Evolutionary conservation across 2,329 filamentous ascomycete species (phyloP).

Genomic region (Pseudophaeomoniella oleicola): DNA sequence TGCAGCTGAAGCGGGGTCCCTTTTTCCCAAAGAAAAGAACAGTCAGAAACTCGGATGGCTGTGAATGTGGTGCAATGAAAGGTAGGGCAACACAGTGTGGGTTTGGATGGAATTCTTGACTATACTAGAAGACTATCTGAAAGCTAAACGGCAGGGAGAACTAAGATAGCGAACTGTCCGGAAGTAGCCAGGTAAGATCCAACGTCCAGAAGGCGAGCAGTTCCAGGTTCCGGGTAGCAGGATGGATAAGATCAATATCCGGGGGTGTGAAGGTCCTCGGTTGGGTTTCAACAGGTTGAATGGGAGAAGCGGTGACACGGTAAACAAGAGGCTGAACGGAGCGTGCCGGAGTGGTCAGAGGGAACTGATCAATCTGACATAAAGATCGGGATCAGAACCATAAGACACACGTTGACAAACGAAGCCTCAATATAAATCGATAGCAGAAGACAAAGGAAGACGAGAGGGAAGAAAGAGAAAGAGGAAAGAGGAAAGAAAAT

Average conservation of each 20-base stretch:
- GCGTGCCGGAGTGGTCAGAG: neutral
- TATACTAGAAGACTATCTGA: conserved; percentile 3
- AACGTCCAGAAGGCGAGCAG: neutral
- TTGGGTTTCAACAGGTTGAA: neutral
- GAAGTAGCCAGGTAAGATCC: neutral
- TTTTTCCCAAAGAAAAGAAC: conserved; percentile 2
- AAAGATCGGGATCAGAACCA: neutral
- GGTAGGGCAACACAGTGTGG: neutral
- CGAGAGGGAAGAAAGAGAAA: neutral
- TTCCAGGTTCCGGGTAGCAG: neutral
- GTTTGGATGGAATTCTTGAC: neutral
- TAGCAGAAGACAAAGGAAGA: neutral
- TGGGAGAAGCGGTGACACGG: neutral
- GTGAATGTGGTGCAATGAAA: neutral
- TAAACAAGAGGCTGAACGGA: neutral
- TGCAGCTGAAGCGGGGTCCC: neutral
- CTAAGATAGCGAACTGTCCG: conserved; percentile 3
- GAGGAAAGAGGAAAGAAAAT: neutral
- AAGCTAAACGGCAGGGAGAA: conserved; percentile 6
- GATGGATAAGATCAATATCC: neutral
- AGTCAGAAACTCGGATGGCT: neutral
- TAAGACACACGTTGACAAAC: neutral
- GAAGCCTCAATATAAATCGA: neutral
- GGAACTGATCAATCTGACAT: neutral
- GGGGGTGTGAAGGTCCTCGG: neutral